Base-by-base conservation (phyloP, 768 basidiomycete species). In the Tulasnella sp. region DNA sequence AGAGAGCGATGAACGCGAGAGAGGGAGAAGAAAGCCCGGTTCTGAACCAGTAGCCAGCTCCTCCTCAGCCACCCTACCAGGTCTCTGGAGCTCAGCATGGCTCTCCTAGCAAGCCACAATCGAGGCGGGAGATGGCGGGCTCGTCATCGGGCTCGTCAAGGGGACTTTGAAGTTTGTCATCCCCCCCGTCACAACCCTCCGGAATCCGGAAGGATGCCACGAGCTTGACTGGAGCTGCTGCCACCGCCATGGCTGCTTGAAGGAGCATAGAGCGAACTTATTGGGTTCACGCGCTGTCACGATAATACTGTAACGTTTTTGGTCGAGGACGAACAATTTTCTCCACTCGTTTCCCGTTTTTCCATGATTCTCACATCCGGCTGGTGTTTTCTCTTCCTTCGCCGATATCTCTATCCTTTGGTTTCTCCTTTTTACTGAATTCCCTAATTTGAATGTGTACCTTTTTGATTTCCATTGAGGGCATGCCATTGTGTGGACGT, bases 211-310 rank as follows among this genome's bases (percentile, higher is more conserved):
- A 72, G 16, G 71, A 72, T 40, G 37, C 71, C 23, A 40, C 71
- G 37, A 72, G 71, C 44, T 42, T 72, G 71, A 72, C 71, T 10
- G 71, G 71, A 13, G 71, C 44, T 42, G 71, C 71, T 72, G 71
- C 71, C 11, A 40, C 71, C 15, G 71, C 71, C 18, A 72, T 72
- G 71, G 29, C 71, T 15, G 71, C 44, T 72, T 67, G 32, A 67
- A 67, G 26, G 61, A 35, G 16, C 15, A 26, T 26, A 35, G 26
- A 32, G 11, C 61, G 26, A 35, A 67, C 35, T 26, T 67, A 67
- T 67, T 51, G 51, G 51, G 51, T 51, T 51, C 51, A 23, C 10
- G n/a, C n/a, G n/a, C 20, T 51, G 51, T 51, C 51, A 51, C 11
- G 51, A 51, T 51, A 51, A n/a, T 40, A 44, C 20, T 51, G 51